phyloP scores from a whole-genome alignment of 176 grass and related monocot genomes.

The Leersia perrieri region DNA sequence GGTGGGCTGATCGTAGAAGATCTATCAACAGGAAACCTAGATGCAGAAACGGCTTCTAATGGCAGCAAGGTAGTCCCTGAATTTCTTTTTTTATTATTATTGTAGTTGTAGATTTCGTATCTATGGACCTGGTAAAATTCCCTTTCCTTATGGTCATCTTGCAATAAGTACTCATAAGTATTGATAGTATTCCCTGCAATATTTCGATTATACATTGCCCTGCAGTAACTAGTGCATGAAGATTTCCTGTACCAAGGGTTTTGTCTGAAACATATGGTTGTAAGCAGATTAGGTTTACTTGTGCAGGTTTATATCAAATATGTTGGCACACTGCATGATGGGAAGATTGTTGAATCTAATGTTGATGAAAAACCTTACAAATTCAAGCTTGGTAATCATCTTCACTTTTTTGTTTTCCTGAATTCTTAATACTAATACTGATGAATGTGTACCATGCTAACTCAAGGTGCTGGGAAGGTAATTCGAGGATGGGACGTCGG shows the following conservation, averaged over 20 bases:
- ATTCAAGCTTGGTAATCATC: conserved; percentile 70
- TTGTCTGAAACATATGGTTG: not conserved
- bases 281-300: not conserved
- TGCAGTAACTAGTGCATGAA: not conserved
- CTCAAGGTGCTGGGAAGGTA: conserved; percentile 77
- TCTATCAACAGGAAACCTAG: conserved; percentile 54
- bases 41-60: conserved; percentile 68
- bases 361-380: conserved; percentile 56
- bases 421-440: not conserved
- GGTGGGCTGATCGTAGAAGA: conserved; percentile 82
- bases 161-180: not conserved
- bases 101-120: conserved; percentile 21
- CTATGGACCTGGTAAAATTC: not conserved
- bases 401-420: not conserved
- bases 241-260: not conserved
- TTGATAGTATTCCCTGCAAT: not conserved
- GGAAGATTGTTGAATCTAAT: conserved; percentile 73
- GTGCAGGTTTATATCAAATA: conserved; percentile 85
- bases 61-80: conserved; percentile 56
- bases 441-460: conserved; percentile 6
- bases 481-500: conserved; percentile 91
- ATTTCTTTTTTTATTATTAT: not conserved
- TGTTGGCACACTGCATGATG: conserved; percentile 72
- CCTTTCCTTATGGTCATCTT: not conserved
- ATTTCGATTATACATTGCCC: not conserved